These are phyloP conservation scores for Colletotrichum agaves DNA, from an alignment of 2,329 filamentous ascomycete species.

Conservation along the genomic window DNA sequence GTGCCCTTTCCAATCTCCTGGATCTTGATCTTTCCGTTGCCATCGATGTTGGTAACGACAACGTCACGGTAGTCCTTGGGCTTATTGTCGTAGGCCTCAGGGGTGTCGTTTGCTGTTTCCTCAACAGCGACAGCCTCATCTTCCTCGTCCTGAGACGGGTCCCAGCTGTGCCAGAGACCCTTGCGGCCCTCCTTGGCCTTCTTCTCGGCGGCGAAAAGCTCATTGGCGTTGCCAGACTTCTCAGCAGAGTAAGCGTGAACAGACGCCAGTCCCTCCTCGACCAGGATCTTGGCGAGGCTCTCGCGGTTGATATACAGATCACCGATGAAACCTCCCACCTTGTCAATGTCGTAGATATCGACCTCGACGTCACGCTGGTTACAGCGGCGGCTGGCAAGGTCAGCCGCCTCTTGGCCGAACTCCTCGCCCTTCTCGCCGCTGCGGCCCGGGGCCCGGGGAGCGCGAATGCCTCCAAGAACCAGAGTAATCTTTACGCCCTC, in stretches of 20 bases:
- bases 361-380: slow-evolving; percentile 97
- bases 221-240: slow-evolving; percentile 88
- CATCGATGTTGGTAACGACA: slow-evolving; percentile 89
- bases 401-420: slow-evolving; percentile 93
- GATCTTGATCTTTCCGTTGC: slow-evolving; percentile 84
- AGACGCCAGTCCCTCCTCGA: slow-evolving; percentile 92
- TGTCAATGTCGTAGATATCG: slow-evolving; percentile 94
- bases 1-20: slow-evolving; percentile 92
- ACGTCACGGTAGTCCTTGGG: slow-evolving; percentile 90
- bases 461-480: slow-evolving; percentile 91
- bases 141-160: slow-evolving; percentile 84
- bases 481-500: slow-evolving; percentile 96
- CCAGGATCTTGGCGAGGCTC: slow-evolving; percentile 91
- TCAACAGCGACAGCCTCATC: slow-evolving; percentile 64
- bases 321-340: slow-evolving; percentile 97
- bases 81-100: slow-evolving; percentile 69
- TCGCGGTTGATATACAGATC: slow-evolving; percentile 93
- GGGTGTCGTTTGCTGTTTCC: slow-evolving; percentile 57
- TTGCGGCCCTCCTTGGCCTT: slow-evolving; percentile 89
- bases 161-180: slow-evolving; percentile 93
- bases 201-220: slow-evolving; percentile 88
- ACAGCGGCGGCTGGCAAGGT: slow-evolving; percentile 87
- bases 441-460: slow-evolving; percentile 83
- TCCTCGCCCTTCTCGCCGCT: slow-evolving; percentile 86
- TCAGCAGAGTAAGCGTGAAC: slow-evolving; percentile 97